Conservation (phyloP, 805 yeast genomes). For the Metschnikowia peoriensis region DNA sequence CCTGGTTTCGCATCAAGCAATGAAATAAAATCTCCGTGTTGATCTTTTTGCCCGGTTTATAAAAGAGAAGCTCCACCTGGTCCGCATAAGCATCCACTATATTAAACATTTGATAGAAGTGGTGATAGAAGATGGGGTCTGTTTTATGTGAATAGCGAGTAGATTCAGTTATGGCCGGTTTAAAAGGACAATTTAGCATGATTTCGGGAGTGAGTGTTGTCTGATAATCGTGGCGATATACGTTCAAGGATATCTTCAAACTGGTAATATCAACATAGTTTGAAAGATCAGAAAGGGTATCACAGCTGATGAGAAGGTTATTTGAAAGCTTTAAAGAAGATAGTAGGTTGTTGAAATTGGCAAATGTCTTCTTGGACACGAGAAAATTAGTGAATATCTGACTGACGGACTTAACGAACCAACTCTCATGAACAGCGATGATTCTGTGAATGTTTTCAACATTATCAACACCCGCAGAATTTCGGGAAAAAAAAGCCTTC, state of each 20-base stretch:
- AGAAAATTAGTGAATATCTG: conserved; percentile 65
- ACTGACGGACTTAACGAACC: conserved; percentile 79
- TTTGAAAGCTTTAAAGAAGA: conserved; percentile 7
- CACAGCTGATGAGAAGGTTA: conserved; percentile 18
- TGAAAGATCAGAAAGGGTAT: conserved; percentile 50
- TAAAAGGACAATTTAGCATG: conserved; percentile 12
- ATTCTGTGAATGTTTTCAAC: conserved; percentile 52
- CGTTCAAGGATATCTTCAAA: conserved; percentile 70
- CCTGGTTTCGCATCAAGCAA: conserved; percentile 54
- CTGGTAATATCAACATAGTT: conserved; percentile 68
- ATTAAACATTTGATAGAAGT: conserved; percentile 51
- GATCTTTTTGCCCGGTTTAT: conserved; percentile 54
- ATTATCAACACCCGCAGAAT: conserved; percentile 46
- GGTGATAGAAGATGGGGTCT: conserved; percentile 31
- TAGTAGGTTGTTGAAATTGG: conserved; percentile 22
- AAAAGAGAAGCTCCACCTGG: conserved; percentile 47
- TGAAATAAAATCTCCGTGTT: conserved; percentile 45
- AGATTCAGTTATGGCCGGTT: conserved; percentile 22
- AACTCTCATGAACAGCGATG: conserved; percentile 84
- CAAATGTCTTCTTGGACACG: conserved; percentile 31
- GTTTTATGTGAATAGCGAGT: conserved; percentile 18
- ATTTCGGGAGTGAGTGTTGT: conserved; percentile 17
- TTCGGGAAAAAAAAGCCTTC: conserved; percentile 51
- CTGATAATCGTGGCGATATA: conserved; percentile 65
- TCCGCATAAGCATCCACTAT: conserved; percentile 45